These are phyloP conservation scores for Yamagishiella unicocca DNA, from an alignment of 139 green algal genomes.

Conservation along the genomic window DNA sequence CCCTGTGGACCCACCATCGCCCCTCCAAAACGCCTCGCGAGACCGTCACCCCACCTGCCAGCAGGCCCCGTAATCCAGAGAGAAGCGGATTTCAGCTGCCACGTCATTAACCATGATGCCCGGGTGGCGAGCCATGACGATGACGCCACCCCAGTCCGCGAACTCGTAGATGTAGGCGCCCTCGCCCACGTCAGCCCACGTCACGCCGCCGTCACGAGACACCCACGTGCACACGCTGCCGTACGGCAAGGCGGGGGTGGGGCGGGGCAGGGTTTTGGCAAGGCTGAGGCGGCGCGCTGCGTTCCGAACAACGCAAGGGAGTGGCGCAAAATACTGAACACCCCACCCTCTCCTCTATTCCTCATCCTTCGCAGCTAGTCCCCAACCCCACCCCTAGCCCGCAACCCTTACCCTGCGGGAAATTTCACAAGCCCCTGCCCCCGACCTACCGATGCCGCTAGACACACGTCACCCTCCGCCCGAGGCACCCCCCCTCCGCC, in stretches of 20 bases:
- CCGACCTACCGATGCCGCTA: neutral
- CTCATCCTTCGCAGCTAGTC: no score
- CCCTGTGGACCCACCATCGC: no score
- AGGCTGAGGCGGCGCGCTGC: no score
- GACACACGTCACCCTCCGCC: neutral
- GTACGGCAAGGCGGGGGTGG: neutral
- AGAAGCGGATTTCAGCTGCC: constrained; percentile 76
- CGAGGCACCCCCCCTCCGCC: neutral
- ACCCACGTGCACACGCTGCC: constrained; percentile 85
- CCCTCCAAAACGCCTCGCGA: no score
- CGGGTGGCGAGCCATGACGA: constrained; percentile 87
- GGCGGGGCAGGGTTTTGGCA: neutral
- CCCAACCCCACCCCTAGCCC: no score
- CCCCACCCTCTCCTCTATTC: no score
- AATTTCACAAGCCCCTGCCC: neutral
- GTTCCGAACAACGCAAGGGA: no score
- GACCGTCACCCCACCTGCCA: constrained; percentile 85
- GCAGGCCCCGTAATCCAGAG: constrained; percentile 86
- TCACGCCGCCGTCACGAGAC: constrained; percentile 89
- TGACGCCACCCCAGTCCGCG: constrained; percentile 91
- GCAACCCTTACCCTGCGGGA: neutral
- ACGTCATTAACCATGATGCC: neutral
- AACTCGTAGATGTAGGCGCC: constrained; percentile 92
- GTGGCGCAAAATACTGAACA: no score
- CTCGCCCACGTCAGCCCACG: constrained; percentile 89